Percentiles rank a stretch among this genome's conserved stretches.
Conservation (phyloP, 2,329 filamentous ascomycete genomes). For the Claviceps africana region DNA sequence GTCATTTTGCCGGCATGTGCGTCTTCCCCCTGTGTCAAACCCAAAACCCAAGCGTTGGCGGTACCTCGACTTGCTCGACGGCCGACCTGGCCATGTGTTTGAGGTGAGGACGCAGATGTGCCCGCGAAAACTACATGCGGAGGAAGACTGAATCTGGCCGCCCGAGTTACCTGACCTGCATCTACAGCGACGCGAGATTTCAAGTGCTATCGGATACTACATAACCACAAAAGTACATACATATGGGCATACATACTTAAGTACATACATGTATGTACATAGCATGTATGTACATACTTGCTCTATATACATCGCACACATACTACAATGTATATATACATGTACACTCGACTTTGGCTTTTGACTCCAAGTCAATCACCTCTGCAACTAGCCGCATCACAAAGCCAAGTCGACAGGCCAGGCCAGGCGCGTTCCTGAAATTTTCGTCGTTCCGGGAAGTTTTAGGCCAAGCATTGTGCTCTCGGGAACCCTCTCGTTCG, state of each 20-base stretch:
- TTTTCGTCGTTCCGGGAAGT: neutral
- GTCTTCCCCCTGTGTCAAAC: neutral
- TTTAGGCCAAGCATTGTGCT: neutral
- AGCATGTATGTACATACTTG: neutral
- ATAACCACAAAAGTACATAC: too few species aligned
- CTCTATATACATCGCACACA: too few species aligned
- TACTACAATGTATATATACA: neutral
- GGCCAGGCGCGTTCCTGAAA: neutral
- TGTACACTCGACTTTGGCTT: neutral
- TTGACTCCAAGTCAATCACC: neutral
- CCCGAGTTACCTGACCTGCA: neutral
- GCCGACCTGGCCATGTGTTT: neutral
- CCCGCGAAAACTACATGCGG: neutral
- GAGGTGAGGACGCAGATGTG: neutral
- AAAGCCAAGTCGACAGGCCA: neutral
- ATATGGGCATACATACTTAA: neutral
- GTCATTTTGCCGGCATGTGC: neutral
- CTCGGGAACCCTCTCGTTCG: neutral
- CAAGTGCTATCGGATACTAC: neutral
- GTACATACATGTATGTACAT: neutral
- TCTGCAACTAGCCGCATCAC: slow-evolving; percentile 3
- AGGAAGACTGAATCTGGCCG: neutral
- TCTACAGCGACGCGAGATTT: neutral
- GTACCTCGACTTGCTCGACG: neutral
- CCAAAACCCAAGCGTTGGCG: neutral